phyloP scores from a whole-genome alignment of 805 yeast genomes.

The Allodekkera sacchari region DNA sequence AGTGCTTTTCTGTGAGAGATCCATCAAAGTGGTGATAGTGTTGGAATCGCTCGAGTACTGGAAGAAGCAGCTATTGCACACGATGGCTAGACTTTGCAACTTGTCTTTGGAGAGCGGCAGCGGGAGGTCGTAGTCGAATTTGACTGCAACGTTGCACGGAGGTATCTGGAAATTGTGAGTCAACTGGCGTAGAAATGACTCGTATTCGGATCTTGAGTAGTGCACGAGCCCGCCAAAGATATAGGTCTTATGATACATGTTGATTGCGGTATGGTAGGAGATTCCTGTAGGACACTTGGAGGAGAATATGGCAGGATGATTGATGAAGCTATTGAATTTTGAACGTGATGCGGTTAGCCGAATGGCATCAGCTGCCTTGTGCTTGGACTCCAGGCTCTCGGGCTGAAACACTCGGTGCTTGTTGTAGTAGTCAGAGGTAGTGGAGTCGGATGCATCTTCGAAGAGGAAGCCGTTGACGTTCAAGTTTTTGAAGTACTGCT shows the following conservation, averaged over 20 bases:
- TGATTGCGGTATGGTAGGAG: conserved; percentile 35
- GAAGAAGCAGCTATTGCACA: conserved; percentile 30
- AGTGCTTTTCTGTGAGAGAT: too few species aligned
- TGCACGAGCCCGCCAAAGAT: conserved; percentile 37
- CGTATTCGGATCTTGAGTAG: conserved; percentile 17
- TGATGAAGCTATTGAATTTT: conserved; percentile 15
- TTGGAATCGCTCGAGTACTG: conserved; percentile 32
- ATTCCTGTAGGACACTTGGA: conserved; percentile 33
- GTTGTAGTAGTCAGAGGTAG: conserved; percentile 16
- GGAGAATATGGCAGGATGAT: conserved; percentile 30
- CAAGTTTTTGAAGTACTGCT: conserved; percentile 18
- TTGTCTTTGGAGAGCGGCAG: conserved; percentile 35
- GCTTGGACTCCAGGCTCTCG: background rate
- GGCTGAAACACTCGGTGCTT: conserved; percentile 14
- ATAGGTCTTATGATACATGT: conserved; percentile 29
- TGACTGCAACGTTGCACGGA: conserved; percentile 22
- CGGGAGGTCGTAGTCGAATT: conserved; percentile 31
- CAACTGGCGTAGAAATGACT: conserved; percentile 13
- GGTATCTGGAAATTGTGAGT: conserved; percentile 26
- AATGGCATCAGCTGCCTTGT: background rate
- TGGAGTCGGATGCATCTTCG: conserved; percentile 10
- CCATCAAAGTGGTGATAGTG: conserved; percentile 20
- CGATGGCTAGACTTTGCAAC: conserved; percentile 33
- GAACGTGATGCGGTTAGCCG: conserved; percentile 5
- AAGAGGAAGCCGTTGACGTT: conserved; percentile 18